Conservation (phyloP, 1,284 basidiomycete genomes). For the Fomitopsis pinicola region DNA sequence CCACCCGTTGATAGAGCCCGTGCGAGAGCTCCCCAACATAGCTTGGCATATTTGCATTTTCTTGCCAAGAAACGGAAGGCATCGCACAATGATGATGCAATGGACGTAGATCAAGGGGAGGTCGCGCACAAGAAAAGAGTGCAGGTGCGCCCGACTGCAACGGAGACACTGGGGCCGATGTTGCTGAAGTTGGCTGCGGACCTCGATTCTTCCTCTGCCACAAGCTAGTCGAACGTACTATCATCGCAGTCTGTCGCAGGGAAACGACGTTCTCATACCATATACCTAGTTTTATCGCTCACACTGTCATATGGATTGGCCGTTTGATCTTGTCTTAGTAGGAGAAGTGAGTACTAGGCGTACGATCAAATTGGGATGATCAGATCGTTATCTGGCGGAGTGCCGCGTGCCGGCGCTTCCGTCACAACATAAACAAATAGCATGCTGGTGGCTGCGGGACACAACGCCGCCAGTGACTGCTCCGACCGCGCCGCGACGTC, state of each 20-base stretch:
- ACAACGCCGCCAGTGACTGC: not conserved
- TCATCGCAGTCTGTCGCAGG: no score
- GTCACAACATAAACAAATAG: slow-evolving; percentile 17
- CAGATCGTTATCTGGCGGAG: not conserved
- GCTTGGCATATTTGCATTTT: slow-evolving; percentile 64
- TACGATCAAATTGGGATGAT: not conserved
- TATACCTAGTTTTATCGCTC: no score
- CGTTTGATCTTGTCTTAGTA: no score
- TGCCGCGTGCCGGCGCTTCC: slow-evolving; percentile 7
- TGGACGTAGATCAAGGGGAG: slow-evolving; percentile 19
- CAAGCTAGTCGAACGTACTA: not conserved
- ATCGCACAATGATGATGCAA: slow-evolving; percentile 14
- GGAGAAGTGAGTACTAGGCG: not conserved
- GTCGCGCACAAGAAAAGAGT: slow-evolving; percentile 9
- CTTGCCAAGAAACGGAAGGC: slow-evolving; percentile 57
- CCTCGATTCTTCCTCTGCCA: not conserved
- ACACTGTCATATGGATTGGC: not conserved
- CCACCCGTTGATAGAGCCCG: slow-evolving; percentile 69
- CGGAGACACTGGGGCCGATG: slow-evolving; percentile 17
- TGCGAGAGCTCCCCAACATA: slow-evolving; percentile 49
- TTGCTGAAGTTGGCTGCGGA: not conserved
- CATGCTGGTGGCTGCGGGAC: not conserved
- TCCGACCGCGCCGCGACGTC: not conserved
- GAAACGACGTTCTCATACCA: no score
- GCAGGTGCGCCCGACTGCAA: slow-evolving; percentile 18